Evolutionary conservation across 2,329 filamentous ascomycete genomes (phyloP).

Genomic region (Penicillium griseofulvum): DNA sequence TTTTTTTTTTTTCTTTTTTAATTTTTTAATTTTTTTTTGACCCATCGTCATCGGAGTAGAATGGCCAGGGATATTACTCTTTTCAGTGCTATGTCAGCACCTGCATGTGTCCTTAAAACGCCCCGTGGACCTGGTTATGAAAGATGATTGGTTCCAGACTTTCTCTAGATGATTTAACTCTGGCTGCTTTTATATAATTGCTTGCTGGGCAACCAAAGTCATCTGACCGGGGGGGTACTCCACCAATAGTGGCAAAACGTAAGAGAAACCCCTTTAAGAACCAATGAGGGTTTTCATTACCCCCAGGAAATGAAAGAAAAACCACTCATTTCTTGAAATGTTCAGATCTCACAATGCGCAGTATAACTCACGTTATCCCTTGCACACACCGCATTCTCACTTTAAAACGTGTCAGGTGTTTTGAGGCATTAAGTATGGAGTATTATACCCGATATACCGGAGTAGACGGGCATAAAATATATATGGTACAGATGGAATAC

Average conservation of each 20-base stretch:
- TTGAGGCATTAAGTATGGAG: not conserved
- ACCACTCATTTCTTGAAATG: slow-evolving; percentile 9
- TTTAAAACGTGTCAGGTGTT: not conserved
- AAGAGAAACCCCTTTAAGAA: slow-evolving; percentile 33
- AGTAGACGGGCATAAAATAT: too few species aligned
- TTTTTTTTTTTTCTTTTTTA: slow-evolving; percentile 7
- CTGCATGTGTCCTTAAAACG: not conserved
- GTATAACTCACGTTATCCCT: slow-evolving; percentile 1
- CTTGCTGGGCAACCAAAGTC: slow-evolving; percentile 19
- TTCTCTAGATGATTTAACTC: not conserved
- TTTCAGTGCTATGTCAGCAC: slow-evolving; percentile 13
- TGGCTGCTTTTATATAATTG: slow-evolving; percentile 16
- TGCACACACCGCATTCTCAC: slow-evolving; percentile 4
- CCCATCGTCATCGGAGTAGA: slow-evolving; percentile 15
- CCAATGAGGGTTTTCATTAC: slow-evolving; percentile 37
- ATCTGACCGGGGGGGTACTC: slow-evolving; percentile 30
- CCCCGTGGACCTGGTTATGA: slow-evolving; percentile 1
- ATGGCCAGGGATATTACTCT: not conserved
- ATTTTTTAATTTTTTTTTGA: not conserved
- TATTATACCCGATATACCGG: not conserved
- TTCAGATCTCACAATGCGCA: too few species aligned
- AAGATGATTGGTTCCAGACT: not conserved
- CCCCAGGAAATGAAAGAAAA: slow-evolving; percentile 23
- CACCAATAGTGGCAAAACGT: slow-evolving; percentile 32
- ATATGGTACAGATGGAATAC: too few species aligned